phyloP scores from a whole-genome alignment of 2,329 filamentous ascomycete genomes.

The Hyphodiscus sp. region DNA sequence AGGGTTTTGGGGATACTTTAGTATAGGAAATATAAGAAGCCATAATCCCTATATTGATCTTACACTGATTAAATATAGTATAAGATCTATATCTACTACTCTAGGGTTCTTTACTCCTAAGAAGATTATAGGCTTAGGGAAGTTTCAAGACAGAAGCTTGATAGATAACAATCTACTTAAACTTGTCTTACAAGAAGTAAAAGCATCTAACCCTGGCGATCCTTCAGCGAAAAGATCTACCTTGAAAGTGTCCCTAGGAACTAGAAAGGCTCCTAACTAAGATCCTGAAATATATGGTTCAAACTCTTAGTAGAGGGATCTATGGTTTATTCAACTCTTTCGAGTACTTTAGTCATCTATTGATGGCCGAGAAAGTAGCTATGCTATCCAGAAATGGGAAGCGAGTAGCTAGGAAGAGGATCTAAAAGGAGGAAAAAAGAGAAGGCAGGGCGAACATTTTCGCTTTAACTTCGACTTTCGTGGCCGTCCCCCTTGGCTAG shows the following conservation, averaged over 20 bases:
- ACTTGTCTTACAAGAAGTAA: slow-evolving; percentile 17
- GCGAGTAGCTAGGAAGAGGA: background rate
- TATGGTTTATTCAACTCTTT: slow-evolving; percentile 15
- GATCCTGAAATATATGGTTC: slow-evolving; percentile 12
- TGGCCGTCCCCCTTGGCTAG: too few species aligned
- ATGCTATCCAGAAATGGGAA: background rate
- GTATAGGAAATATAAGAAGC: slow-evolving; percentile 20
- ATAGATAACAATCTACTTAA: slow-evolving; percentile 18
- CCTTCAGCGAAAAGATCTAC: too few species aligned
- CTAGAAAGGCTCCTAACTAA: slow-evolving; percentile 9
- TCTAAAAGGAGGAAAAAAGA: too few species aligned
- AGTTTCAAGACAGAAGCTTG: slow-evolving; percentile 21
- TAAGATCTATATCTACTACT: slow-evolving; percentile 13
- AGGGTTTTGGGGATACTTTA: slow-evolving; percentile 10
- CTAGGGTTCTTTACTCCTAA: slow-evolving; percentile 14
- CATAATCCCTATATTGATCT: background rate
- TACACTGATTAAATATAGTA: slow-evolving; percentile 13
- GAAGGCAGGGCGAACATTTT: too few species aligned
- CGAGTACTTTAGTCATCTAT: slow-evolving; percentile 16
- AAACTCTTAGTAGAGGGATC: slow-evolving; percentile 15
- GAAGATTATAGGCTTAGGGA: slow-evolving; percentile 16
- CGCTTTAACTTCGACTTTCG: too few species aligned
- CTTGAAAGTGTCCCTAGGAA: slow-evolving; percentile 19
- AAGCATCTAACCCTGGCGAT: slow-evolving; percentile 11
- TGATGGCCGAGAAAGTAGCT: slow-evolving; percentile 14